These are phyloP conservation scores for Pythium aphanidermatum DNA, from an alignment of 352 stramenopile species.

Conservation along the genomic window DNA sequence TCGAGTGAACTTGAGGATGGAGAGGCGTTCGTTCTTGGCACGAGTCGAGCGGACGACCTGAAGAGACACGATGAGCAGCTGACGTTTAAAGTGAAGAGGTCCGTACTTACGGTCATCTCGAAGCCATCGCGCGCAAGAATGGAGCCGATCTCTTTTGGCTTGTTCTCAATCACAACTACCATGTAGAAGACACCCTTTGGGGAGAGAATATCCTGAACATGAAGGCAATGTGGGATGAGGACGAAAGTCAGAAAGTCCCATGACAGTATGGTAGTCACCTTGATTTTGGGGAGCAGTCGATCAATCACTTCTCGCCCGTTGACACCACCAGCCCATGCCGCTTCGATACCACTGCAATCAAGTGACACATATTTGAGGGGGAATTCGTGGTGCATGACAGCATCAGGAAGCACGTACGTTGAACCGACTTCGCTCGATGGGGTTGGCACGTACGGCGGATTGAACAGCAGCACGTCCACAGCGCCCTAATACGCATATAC, in stretches of 20 bases:
- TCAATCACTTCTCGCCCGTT: slow-evolving; percentile 95
- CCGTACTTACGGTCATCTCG: slow-evolving; percentile 42
- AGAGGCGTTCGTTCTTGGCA: slow-evolving; percentile 65
- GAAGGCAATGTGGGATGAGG: background rate
- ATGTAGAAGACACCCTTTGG: slow-evolving; percentile 93
- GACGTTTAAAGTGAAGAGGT: background rate
- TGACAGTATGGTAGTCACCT: too few relatives aligned
- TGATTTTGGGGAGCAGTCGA: slow-evolving; percentile 90
- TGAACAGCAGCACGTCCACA: slow-evolving; percentile 97
- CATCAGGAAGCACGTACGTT: slow-evolving; percentile 37
- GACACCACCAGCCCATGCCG: slow-evolving; percentile 93
- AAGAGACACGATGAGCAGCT: too few relatives aligned
- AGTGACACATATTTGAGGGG: too few relatives aligned
- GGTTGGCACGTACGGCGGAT: slow-evolving; percentile 98
- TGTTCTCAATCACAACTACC: slow-evolving; percentile 97
- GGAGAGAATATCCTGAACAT: slow-evolving; percentile 63
- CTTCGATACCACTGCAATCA: slow-evolving; percentile 87
- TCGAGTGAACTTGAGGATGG: slow-evolving; percentile 67
- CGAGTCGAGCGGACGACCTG: slow-evolving; percentile 68
- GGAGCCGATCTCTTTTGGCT: slow-evolving; percentile 89
- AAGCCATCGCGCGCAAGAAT: slow-evolving; percentile 66
- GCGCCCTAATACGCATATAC: slow-evolving; percentile 20
- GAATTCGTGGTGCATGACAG: too few relatives aligned
- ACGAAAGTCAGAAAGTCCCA: background rate
- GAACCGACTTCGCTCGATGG: slow-evolving; percentile 93